Evolutionary conservation across 1,139 yeast species (phyloP).

Genomic region (Debaryomyces coudertii): DNA sequence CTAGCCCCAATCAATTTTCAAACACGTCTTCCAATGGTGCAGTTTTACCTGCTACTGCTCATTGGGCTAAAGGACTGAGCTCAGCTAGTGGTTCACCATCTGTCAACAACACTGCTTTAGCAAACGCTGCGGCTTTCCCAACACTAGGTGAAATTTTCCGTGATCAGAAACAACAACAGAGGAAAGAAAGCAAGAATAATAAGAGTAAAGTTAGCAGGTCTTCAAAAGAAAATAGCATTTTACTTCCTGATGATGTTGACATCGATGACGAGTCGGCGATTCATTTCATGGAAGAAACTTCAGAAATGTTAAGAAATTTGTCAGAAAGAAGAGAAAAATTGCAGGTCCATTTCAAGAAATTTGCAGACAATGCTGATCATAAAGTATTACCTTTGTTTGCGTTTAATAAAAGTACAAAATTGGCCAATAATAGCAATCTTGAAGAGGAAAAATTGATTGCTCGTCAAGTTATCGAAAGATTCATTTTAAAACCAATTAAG

Average conservation of each 20-base stretch:
- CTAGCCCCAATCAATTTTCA: slow-evolving; percentile 7
- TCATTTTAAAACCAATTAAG: slow-evolving; percentile 46
- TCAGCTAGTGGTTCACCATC: slow-evolving; percentile 39
- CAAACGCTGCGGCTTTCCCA: slow-evolving; percentile 69
- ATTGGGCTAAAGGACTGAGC: slow-evolving; percentile 52
- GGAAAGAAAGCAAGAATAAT: slow-evolving; percentile 30
- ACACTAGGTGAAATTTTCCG: slow-evolving; percentile 67
- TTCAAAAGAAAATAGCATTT: slow-evolving; percentile 27
- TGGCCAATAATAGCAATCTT: slow-evolving; percentile 27
- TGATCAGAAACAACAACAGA: slow-evolving; percentile 40
- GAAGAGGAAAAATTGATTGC: slow-evolving; percentile 45
- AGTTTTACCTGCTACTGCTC: slow-evolving; percentile 59
- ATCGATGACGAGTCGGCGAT: slow-evolving; percentile 42
- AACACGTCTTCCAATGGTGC: slow-evolving; percentile 25
- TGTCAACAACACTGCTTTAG: slow-evolving; percentile 41
- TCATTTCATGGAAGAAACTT: slow-evolving; percentile 40
- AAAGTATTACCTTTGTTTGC: slow-evolving; percentile 44
- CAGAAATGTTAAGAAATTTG: slow-evolving; percentile 36
- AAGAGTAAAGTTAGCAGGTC: slow-evolving; percentile 30
- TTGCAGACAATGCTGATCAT: slow-evolving; percentile 20
- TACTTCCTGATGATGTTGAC: slow-evolving; percentile 44
- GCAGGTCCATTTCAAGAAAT: slow-evolving; percentile 35
- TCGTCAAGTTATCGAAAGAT: slow-evolving; percentile 47
- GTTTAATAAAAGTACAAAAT: slow-evolving; percentile 30
- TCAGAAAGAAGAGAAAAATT: slow-evolving; percentile 37